A percentile compares a stretch with the other conserved stretches of the same genome.
Conservation (phyloP, 768 basidiomycete species). For the Xerocomellus chrysenteron region DNA sequence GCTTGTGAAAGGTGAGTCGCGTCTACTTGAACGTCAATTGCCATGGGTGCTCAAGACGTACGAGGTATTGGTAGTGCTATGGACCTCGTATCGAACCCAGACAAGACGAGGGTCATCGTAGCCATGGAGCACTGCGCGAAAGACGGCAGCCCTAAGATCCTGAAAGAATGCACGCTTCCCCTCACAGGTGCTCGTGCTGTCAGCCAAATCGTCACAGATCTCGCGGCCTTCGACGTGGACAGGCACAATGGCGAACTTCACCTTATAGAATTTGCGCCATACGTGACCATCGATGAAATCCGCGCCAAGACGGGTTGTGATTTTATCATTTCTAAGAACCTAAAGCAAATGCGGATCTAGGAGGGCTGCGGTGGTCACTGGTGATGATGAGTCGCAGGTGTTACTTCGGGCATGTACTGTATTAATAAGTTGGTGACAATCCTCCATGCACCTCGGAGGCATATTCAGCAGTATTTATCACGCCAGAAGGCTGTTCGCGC, state of each 20-base stretch:
- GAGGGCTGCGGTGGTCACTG: slow-evolving; percentile 1
- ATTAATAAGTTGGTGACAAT: neutral
- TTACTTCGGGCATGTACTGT: neutral
- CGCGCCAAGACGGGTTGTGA: slow-evolving; percentile 78
- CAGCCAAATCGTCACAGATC: slow-evolving; percentile 87
- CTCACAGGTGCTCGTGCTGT: slow-evolving; percentile 84
- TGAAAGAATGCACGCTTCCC: slow-evolving; percentile 76
- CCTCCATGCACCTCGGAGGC: neutral
- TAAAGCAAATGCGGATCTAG: slow-evolving; percentile 44
- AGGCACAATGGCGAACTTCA: slow-evolving; percentile 63
- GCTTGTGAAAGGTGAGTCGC: slow-evolving; percentile 65
- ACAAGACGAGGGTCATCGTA: slow-evolving; percentile 86
- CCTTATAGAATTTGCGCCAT: slow-evolving; percentile 75
- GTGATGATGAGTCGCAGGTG: neutral
- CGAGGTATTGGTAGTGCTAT: slow-evolving; percentile 91
- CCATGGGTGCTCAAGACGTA: slow-evolving; percentile 34
- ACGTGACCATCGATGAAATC: slow-evolving; percentile 78
- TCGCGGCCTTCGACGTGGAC: slow-evolving; percentile 87
- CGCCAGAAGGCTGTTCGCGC: neutral
- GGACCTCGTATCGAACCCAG: slow-evolving; percentile 93
- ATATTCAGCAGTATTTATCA: slow-evolving; percentile 4
- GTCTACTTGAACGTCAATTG: slow-evolving; percentile 2
- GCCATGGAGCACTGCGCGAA: slow-evolving; percentile 89
- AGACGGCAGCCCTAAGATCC: slow-evolving; percentile 83
- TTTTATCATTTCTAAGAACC: slow-evolving; percentile 55